Evolutionary conservation across 2,329 filamentous ascomycete species (phyloP), one percentile per base, ranked within the genome.

Genomic region (Diaporthe citri): DNA sequence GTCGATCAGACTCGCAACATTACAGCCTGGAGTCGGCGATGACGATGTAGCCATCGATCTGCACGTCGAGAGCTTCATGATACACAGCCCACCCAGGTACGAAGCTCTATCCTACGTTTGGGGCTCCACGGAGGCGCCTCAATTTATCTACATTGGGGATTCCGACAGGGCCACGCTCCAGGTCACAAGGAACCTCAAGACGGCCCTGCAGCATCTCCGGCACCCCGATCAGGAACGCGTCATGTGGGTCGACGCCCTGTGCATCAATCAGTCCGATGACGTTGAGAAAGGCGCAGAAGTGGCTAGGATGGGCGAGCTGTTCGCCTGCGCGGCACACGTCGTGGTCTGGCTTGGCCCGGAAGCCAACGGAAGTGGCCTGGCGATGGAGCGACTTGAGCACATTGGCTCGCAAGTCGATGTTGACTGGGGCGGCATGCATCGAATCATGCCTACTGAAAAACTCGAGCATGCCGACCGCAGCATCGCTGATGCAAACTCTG

Each of bases 311-410:
- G 56, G 56, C 28, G 13, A 72, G 12, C 13, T 72, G 2, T 72
- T 72, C 13, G 70, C n/a, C 4, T 28, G 56, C 48, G 70, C 70
- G 13, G 36, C 70, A 20, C 56, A 48, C 10, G 70, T 72, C 9
- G 43, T 72, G 43, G 56, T 72, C 12, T 72, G 70, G 70, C 70
- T 72, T 3, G 70, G 70, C 4, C 43, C 55, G 2, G 70, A 72
- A 41, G 43, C 31, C 36, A 4, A 39, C 34, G 56, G 10, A 4
- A 59, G 56, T 25, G 34, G 12, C 34, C 25, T 13, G 22, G 56
- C 34, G 12, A 59, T 59, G 34, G 56, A 25, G 34, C 20, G 22
- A 2, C 56, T 59, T 25, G 36, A 3, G 5, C 17, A 39, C 4
- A 22, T 59, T 1, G 56, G 56, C 8, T 59, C 56, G 4, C 56